Percentiles rank a stretch among this genome's conserved stretches.
Conservation (phyloP, 2,329 filamentous ascomycete genomes). For the Aspergillus novoparasiticus region DNA sequence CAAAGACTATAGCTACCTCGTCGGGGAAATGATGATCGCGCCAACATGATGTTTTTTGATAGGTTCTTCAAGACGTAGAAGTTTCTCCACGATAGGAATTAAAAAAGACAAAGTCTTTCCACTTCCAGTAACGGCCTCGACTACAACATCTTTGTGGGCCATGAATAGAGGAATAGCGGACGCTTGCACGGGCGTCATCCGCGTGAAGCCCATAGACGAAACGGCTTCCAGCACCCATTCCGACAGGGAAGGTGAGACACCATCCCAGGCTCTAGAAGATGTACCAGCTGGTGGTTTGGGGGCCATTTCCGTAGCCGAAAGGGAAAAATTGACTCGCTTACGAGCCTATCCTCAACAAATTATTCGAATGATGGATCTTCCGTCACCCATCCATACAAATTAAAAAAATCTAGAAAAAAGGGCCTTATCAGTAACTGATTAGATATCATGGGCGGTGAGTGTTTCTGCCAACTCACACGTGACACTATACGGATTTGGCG, state of each 20-base stretch:
- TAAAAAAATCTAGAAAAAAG: slow-evolving; percentile 19
- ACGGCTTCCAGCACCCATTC: slow-evolving; percentile 88
- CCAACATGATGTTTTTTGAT: slow-evolving; percentile 88
- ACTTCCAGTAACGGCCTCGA: slow-evolving; percentile 89
- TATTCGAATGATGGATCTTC: background rate
- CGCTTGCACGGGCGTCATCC: slow-evolving; percentile 94
- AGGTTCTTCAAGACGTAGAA: slow-evolving; percentile 77
- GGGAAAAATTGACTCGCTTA: background rate
- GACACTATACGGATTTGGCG: slow-evolving; percentile 15
- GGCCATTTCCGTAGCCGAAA: slow-evolving; percentile 28
- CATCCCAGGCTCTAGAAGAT: slow-evolving; percentile 65
- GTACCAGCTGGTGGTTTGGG: slow-evolving; percentile 47
- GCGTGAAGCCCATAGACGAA: slow-evolving; percentile 78
- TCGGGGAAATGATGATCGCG: slow-evolving; percentile 90
- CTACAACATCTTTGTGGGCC: slow-evolving; percentile 87
- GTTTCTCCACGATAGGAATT: slow-evolving; percentile 78
- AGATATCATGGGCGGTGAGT: slow-evolving; percentile 35
- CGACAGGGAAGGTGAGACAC: slow-evolving; percentile 69
- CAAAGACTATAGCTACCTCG: slow-evolving; percentile 46
- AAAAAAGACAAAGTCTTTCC: slow-evolving; percentile 88
- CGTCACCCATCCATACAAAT: slow-evolving; percentile 5
- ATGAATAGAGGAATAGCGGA: slow-evolving; percentile 87
- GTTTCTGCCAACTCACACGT: slow-evolving; percentile 19
- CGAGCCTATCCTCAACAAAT: background rate
- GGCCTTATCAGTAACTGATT: slow-evolving; percentile 32